phyloP scores from a whole-genome alignment of 129 eudicot genomes.

The Arctium minus region DNA sequence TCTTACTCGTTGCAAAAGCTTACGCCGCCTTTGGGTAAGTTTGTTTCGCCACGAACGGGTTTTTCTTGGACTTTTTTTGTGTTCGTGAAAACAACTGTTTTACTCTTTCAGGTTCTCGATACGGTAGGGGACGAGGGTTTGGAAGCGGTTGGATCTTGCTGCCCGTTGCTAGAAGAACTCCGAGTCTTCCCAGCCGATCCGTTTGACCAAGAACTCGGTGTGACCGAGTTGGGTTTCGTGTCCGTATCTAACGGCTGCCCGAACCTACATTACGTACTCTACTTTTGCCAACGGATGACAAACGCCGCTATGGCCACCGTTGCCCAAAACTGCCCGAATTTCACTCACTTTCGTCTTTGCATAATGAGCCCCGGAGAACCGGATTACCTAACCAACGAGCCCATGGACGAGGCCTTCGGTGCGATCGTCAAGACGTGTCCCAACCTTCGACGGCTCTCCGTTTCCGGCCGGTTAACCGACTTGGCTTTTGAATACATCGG shows the following conservation, averaged over 20 bases:
- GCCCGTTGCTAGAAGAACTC: conserved; percentile 78
- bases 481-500: conserved; percentile 65
- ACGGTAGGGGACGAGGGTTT: conserved; percentile 70
- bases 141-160: conserved; percentile 64
- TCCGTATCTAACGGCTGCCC: conserved; percentile 67
- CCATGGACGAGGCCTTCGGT: conserved; percentile 83
- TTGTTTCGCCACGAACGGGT: background rate
- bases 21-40: conserved; percentile 89
- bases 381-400: conserved; percentile 56
- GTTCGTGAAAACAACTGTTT: background rate
- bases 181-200: conserved; percentile 83
- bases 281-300: conserved; percentile 82
- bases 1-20: conserved; percentile 52
- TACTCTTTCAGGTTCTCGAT: conserved; percentile 60
- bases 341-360: conserved; percentile 81
- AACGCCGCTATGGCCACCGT: conserved; percentile 64
- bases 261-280: conserved; percentile 66
- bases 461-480: conserved; percentile 78
- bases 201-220: conserved; percentile 44
- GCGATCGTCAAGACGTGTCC: conserved; percentile 63
- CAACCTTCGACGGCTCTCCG: conserved; percentile 62
- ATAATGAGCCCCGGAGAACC: conserved; percentile 64
- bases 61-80: background rate
- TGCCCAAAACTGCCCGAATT: conserved; percentile 68
- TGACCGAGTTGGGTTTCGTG: conserved; percentile 63